Percentiles rank a stretch among this genome's conserved stretches.
phyloP scores from a whole-genome alignment of 2,329 filamentous ascomycete genomes.

The Pseudocercospora pini-densiflorae region DNA sequence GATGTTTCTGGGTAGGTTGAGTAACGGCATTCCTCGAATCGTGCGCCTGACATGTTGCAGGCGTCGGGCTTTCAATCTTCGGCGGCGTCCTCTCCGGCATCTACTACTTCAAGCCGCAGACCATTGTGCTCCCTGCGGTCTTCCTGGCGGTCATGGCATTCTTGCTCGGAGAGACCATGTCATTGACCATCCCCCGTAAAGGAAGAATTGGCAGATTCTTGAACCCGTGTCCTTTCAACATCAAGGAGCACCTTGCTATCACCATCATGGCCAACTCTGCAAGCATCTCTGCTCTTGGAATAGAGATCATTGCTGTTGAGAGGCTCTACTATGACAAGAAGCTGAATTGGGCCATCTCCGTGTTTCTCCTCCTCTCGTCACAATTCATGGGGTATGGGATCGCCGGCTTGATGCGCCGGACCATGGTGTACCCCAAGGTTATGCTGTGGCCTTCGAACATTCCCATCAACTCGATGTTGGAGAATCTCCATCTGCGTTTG shows the following conservation, averaged over 20 bases:
- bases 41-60: background rate
- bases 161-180: conserved; percentile 6
- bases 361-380: conserved; percentile 54
- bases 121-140: background rate
- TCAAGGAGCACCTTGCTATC: conserved; percentile 66
- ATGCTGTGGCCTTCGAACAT: conserved; percentile 53
- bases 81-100: conserved; percentile 8
- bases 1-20: background rate
- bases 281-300: background rate
- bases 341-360: conserved; percentile 45
- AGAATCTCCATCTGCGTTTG: conserved; percentile 42
- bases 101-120: conserved; percentile 10
- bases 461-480: conserved; percentile 45
- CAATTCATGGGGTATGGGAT: conserved; percentile 58
- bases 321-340: conserved; percentile 51
- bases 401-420: conserved; percentile 52
- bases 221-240: conserved; percentile 63
- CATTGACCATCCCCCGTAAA: background rate
- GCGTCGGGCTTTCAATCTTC: background rate
- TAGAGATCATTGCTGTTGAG: conserved; percentile 15
- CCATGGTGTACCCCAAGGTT: conserved; percentile 54
- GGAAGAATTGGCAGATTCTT: conserved; percentile 37
- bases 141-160: conserved; percentile 4
- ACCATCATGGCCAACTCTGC: conserved; percentile 67
- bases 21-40: background rate